Evolutionary conservation across 352 stramenopile species (phyloP).

Genomic region (Pythium insidiosum): DNA sequence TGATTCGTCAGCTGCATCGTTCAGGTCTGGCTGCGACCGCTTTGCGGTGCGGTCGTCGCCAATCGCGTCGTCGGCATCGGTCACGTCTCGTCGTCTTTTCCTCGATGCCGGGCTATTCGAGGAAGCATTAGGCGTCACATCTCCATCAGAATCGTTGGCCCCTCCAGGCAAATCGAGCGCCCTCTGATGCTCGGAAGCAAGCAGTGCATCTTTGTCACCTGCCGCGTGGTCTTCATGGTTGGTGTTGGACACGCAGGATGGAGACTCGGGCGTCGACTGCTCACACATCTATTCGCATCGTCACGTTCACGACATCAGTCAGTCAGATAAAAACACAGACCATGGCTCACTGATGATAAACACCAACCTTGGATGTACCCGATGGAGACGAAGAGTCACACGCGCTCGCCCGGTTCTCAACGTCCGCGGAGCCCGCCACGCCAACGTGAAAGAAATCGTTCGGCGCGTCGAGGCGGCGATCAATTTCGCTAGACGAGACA

Average conservation of each 20-base stretch:
- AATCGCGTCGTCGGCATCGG: constrained; percentile 16
- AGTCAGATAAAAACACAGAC: constrained; percentile 12
- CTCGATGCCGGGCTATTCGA: constrained; percentile 20
- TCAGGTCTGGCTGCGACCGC: background rate
- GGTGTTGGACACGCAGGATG: too few species aligned
- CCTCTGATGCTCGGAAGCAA: too few species aligned
- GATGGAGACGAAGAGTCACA: constrained; percentile 38
- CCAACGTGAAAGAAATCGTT: constrained; percentile 19
- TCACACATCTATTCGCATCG: too few species aligned
- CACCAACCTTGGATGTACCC: constrained; percentile 53
- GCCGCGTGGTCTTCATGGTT: background rate
- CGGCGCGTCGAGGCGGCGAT: constrained; percentile 26
- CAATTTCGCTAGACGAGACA: constrained; percentile 14
- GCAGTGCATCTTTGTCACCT: background rate
- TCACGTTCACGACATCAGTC: background rate
- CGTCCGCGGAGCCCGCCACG: too few species aligned
- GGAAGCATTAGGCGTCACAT: background rate
- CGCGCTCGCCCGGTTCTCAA: too few species aligned
- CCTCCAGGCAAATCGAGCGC: too few species aligned
- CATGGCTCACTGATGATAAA: constrained; percentile 32
- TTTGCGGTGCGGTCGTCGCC: background rate
- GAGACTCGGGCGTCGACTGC: too few species aligned
- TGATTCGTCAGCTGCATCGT: too few species aligned
- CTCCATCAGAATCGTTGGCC: background rate
- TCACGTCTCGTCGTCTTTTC: constrained; percentile 42